Percentiles rank a stretch among this genome's conserved stretches.
Conservation (phyloP, 2,329 filamentous ascomycete genomes). For the Alternaria solani region DNA sequence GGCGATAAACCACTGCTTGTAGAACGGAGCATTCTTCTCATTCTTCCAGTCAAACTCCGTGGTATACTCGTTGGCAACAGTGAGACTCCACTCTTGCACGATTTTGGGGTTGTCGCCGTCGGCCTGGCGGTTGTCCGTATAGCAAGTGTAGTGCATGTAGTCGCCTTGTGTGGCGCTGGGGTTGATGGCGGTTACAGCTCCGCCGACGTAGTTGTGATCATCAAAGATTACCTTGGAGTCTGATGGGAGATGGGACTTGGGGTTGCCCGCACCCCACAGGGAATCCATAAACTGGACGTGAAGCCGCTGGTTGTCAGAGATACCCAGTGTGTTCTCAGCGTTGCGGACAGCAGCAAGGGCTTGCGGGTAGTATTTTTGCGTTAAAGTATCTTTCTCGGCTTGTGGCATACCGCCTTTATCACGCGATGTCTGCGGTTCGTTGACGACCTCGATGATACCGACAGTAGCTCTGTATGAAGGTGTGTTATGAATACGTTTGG, state of each 20-base stretch:
- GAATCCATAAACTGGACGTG: constrained; percentile 65
- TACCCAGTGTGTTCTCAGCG: constrained; percentile 57
- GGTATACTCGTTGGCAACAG: constrained; percentile 58
- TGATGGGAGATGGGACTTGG: constrained; percentile 55
- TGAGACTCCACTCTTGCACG: constrained; percentile 68
- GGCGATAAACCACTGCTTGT: constrained; percentile 65
- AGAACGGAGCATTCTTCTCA: constrained; percentile 57
- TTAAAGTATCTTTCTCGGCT: constrained; percentile 38
- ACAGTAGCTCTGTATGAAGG: constrained; percentile 63
- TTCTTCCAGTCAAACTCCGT: constrained; percentile 53
- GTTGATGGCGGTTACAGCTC: constrained; percentile 43
- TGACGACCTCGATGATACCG: constrained; percentile 64
- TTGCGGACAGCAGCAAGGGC: constrained; percentile 58
- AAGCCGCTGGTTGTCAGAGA: constrained; percentile 56
- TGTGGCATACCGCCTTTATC: constrained; percentile 21
- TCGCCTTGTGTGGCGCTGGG: constrained; percentile 51
- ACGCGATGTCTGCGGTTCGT: constrained; percentile 59
- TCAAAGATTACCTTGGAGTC: constrained; percentile 62
- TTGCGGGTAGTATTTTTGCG: constrained; percentile 57
- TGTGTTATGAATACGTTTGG: constrained; percentile 60
- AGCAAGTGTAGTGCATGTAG: constrained; percentile 63
- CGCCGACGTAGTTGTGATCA: constrained; percentile 65
- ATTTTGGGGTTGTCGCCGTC: constrained; percentile 55
- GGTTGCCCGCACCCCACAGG: constrained; percentile 65
- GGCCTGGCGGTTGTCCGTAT: constrained; percentile 52